Base-by-base conservation (phyloP, 805 yeast genomes). In the Teunomyces stri region DNA sequence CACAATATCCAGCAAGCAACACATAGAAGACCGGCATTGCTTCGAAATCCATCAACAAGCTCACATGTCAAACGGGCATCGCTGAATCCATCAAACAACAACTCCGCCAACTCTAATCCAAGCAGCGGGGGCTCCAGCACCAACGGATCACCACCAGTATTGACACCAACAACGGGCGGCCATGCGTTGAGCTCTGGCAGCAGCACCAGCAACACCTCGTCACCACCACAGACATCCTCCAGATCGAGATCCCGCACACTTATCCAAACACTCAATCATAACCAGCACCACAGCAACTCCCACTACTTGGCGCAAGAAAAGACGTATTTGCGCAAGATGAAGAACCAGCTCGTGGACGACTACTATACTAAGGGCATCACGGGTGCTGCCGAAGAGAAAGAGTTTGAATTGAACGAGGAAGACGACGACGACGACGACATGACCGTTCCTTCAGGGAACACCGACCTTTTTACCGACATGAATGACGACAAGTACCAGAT, bases 361-460 rank as follows among this genome's bases (percentile, higher is more conserved):
- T 85, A 85, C 61, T 84, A 85, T 58, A 84, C 88, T 10, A 81
- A 81, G 53, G 88, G 85, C 3, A 79, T 84, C 36, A 69, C 80
- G 13, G 76, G 71, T 3, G 72, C 69, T 7, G 62, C 61, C 40
- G 58, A 57, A 29, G 60, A 57, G 35, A 60, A 52, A 18, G 70
- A 65, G 10, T 61, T 57, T 20, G 58, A 54, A 16, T 52, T 51
- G n/a, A 59, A 51, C n/a, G 55, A 50, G 5, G 64, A 58, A 4
- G 65, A 57, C 12, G 62, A 59, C 27, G 59, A 55, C 13, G 64
- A 55, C 11, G 74, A 68, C n/a, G 62, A 65, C 4, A 68, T 66
- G 9, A 66, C 66, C n/a, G 65, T 59, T 5, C 74, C 63, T 11
- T 54, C 52, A 28, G 64, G 59, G 20, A 65, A 62, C 29, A 64